These are phyloP conservation scores for Myotisia sp. DNA, from an alignment of 2,329 filamentous ascomycete species.

Conservation along the genomic window DNA sequence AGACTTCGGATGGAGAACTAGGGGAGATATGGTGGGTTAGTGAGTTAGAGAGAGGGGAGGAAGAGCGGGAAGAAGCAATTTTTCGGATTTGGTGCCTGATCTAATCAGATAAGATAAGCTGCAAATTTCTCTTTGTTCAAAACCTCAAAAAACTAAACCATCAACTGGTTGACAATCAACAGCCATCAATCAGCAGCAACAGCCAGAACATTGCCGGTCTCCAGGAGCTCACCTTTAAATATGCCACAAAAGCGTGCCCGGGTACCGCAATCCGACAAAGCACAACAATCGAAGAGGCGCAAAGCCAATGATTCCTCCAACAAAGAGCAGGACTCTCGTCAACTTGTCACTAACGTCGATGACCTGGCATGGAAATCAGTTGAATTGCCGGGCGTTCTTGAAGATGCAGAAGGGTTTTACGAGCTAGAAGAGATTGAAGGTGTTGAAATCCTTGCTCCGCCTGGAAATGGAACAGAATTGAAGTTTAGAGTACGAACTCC, in stretches of 20 bases:
- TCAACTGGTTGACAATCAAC: too few species aligned
- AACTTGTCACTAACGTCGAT: conserved; percentile 29
- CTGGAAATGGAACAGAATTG: conserved; percentile 32
- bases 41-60: too few species aligned
- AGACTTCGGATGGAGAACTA: neutral
- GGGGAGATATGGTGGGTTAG: too few species aligned
- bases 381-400: conserved; percentile 56
- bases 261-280: conserved; percentile 18
- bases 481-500: conserved; percentile 26
- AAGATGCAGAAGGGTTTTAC: conserved; percentile 88
- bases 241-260: conserved; percentile 27
- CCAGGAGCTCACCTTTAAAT: too few species aligned
- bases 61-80: too few species aligned
- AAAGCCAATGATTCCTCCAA: conserved; percentile 15
- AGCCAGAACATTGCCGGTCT: too few species aligned
- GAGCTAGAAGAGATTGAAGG: conserved; percentile 84
- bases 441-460: conserved; percentile 66
- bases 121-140: neutral
- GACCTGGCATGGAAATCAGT: conserved; percentile 51
- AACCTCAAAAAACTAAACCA: too few species aligned
- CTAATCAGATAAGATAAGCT: conserved; percentile 1
- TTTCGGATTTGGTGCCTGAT: neutral
- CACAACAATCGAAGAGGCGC: conserved; percentile 25
- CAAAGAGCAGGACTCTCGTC: conserved; percentile 13
- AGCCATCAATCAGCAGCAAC: too few species aligned